Evolutionary conservation across 2,329 filamentous ascomycete genomes (phyloP).

Genomic region (Penicillium sp.): DNA sequence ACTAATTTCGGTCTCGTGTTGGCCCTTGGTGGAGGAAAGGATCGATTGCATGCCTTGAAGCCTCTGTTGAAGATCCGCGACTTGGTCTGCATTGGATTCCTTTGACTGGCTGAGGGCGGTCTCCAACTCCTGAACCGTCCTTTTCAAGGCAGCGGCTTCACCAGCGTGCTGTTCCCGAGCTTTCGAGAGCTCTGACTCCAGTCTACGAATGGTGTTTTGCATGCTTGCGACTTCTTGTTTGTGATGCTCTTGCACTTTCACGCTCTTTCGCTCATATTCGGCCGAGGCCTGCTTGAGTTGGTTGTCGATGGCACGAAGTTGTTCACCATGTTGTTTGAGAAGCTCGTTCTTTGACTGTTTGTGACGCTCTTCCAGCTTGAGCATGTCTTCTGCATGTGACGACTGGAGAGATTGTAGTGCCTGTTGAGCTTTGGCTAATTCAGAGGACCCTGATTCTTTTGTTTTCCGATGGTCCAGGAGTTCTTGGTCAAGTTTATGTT

Average conservation of each 20-base stretch:
- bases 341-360: constrained; percentile 46
- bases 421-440: constrained; percentile 61
- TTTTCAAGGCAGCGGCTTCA: constrained; percentile 60
- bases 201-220: constrained; percentile 59
- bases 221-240: constrained; percentile 68
- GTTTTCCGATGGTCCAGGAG: constrained; percentile 70
- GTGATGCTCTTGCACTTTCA: constrained; percentile 43
- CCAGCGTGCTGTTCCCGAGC: constrained; percentile 54
- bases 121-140: constrained; percentile 62
- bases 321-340: constrained; percentile 47
- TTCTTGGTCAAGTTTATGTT: constrained; percentile 67
- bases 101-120: constrained; percentile 54
- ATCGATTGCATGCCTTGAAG: constrained; percentile 59
- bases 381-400: constrained; percentile 67
- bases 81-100: constrained; percentile 61
- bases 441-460: constrained; percentile 59
- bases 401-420: constrained; percentile 71
- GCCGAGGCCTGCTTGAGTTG: constrained; percentile 49
- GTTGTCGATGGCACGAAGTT: constrained; percentile 51
- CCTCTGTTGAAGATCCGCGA: constrained; percentile 61
- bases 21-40: constrained; percentile 51
- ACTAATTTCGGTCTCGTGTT: constrained; percentile 58
- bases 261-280: constrained; percentile 44
- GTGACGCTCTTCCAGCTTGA: constrained; percentile 50
- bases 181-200: constrained; percentile 56